A percentile compares a stretch with the other conserved stretches of the same genome.
phyloP scores from a whole-genome alignment of 2,329 filamentous ascomycete genomes.

The Rutstroemia sydowiana region DNA sequence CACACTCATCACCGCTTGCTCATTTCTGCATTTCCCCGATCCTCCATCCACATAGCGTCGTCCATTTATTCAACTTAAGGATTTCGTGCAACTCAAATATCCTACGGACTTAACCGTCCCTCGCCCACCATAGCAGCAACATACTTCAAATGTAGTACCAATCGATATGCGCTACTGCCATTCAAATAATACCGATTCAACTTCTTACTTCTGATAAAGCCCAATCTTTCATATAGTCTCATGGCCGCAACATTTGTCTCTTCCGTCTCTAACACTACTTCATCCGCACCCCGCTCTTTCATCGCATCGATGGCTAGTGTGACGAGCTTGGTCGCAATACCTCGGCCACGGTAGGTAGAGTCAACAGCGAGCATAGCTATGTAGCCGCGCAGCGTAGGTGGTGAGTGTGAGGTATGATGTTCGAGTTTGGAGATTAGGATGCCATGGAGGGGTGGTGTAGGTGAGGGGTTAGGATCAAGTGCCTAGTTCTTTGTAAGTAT shows the following conservation, averaged over 20 bases:
- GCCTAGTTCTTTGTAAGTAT: conserved; percentile 36
- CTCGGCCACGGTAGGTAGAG: conserved; percentile 69
- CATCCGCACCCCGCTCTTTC: conserved; percentile 75
- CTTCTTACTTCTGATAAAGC: conserved; percentile 87
- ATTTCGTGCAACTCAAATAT: neutral
- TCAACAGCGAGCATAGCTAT: conserved; percentile 98
- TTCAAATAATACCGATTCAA: conserved; percentile 94
- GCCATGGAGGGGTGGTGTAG: conserved; percentile 63
- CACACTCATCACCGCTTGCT: too few species aligned
- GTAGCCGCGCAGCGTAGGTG: conserved; percentile 72
- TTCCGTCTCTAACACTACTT: conserved; percentile 94
- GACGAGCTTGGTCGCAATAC: conserved; percentile 86
- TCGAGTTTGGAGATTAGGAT: conserved; percentile 95
- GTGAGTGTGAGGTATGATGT: conserved; percentile 74
- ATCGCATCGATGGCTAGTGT: conserved; percentile 86
- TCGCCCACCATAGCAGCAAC: conserved; percentile 23
- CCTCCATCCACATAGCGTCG: neutral
- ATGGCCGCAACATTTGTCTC: conserved; percentile 86
- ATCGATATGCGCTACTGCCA: conserved; percentile 85
- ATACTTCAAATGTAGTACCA: conserved; percentile 55
- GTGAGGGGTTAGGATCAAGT: conserved; percentile 39
- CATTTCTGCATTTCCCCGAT: neutral
- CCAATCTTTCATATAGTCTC: conserved; percentile 85
- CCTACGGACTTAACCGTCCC: neutral
- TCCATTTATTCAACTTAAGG: neutral